Evolutionary conservation across 148 eudicot genomes (phyloP), one percentile per base, ranked within the genome.

Genomic region (Dysphania ambrosioides): DNA sequence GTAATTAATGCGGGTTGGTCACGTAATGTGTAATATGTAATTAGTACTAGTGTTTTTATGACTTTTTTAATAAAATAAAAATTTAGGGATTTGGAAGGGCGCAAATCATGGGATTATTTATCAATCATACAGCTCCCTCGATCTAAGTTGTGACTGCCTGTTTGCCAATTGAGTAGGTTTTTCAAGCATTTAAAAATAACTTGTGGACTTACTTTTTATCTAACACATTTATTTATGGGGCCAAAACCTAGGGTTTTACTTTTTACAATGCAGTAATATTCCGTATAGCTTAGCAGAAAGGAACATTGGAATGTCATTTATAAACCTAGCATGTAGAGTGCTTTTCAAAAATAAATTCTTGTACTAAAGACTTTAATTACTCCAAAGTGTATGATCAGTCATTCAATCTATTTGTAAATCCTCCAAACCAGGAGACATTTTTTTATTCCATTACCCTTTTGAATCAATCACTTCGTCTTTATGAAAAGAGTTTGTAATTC

Each of bases 1-100:
- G 76, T 78, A 72, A 72, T 72, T 72, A 72, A 78, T 77, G 79
- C 58, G 24, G 44, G 55, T 77, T 77, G 73, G 79, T 78, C 80
- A 72, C 66, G 16, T 23, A 18, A 5, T 66, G 49, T 49, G 27
- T 58, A 27, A 15, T 75, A 66, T 67, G 57, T 57, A 30, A 68
- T 75, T 67, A 68, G 42, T 32, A 15, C 10, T 16, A 2, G n/a
- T 42, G 27, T 63, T 32, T 74, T 23, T 32, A 23, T 73, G 32
- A 40, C 55, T 42, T 67, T 66, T 66, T 66, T 21, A 11, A 12
- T 65, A 5, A n/a, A n/a, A n/a, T n/a, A n/a, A n/a, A n/a, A n/a
- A 6, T 24, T 34, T 18, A 10, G 69, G 27, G 23, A n/a, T 32
- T 8, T 0, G 11, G 5, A 32, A 8, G 29, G 24, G 44, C 66